Percentiles rank a stretch among this genome's conserved stretches.
These are phyloP conservation scores for Coffea eugenioides DNA, from an alignment of 257 asterid species.

Conservation along the genomic window DNA sequence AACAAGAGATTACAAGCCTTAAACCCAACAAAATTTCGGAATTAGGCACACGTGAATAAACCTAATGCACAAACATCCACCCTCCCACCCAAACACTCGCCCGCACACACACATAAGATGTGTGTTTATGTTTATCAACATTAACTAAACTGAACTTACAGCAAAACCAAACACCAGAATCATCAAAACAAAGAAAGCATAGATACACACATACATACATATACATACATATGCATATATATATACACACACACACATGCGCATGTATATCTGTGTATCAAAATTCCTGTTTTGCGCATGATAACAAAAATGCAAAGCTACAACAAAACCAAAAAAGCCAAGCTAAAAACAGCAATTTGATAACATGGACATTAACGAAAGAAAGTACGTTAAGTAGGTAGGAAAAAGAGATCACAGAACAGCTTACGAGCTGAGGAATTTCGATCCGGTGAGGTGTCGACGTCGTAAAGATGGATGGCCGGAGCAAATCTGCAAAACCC, in stretches of 20 bases:
- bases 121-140: not conserved
- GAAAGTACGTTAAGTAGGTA: not conserved
- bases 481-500: slow-evolving; percentile 31
- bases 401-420: slow-evolving; percentile 28
- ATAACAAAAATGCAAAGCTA: not conserved
- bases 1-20: not conserved
- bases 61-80: not conserved
- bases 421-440: slow-evolving; percentile 36
- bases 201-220: not conserved
- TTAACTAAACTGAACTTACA: not conserved
- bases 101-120: not conserved
- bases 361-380: slow-evolving; percentile 1
- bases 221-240: not conserved
- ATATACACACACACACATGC: not conserved
- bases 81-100: not conserved
- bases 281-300: not conserved
- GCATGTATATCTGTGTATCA: not conserved
- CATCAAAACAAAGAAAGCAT: not conserved
- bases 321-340: not conserved
- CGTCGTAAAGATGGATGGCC: slow-evolving; percentile 17
- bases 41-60: slow-evolving; percentile 1
- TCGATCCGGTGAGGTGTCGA: slow-evolving; percentile 39
- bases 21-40: not conserved
- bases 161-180: not conserved
- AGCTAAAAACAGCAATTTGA: not conserved